Evolutionary conservation across 768 basidiomycete species (phyloP).

Genomic region (Rhizopogon roseolus): DNA sequence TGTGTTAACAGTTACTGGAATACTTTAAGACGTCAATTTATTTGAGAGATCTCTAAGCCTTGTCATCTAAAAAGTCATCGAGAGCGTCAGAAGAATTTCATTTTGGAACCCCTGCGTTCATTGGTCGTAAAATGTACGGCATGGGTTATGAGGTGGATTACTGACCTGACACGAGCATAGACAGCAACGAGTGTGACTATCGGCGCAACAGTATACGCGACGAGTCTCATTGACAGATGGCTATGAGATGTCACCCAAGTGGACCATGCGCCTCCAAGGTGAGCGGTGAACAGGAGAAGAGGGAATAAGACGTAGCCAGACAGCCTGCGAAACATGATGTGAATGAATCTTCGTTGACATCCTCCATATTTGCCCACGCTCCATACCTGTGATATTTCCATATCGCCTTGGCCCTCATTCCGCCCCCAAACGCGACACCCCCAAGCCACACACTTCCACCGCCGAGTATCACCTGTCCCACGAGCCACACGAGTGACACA

Average conservation of each 20-base stretch:
- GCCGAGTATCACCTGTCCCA: conserved; percentile 57
- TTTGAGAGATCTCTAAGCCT: too few species aligned
- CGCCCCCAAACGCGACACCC: conserved; percentile 69
- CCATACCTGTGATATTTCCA: conserved; percentile 82
- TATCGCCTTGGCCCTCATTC: conserved; percentile 60
- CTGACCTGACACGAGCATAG: conserved; percentile 50
- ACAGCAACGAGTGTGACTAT: conserved; percentile 37
- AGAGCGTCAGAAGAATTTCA: conserved; percentile 44
- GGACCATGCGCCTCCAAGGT: conserved; percentile 72
- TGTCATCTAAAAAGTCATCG: not conserved
- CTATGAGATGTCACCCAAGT: conserved; percentile 44
- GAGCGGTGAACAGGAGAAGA: conserved; percentile 52
- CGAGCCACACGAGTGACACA: conserved; percentile 55
- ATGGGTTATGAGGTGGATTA: not conserved
- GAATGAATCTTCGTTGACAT: not conserved
- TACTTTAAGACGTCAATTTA: not conserved
- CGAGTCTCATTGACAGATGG: conserved; percentile 33
- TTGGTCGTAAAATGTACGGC: not conserved
- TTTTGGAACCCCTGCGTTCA: conserved; percentile 51
- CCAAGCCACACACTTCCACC: conserved; percentile 75
- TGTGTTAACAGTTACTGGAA: conserved; percentile 2
- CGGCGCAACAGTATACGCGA: conserved; percentile 56
- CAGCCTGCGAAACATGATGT: conserved; percentile 33
- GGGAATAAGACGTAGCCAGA: conserved; percentile 73
- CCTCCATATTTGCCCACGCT: not conserved